Evolutionary conservation across 129 eudicot species (phyloP).

Genomic region (Flaveria bidentis): DNA sequence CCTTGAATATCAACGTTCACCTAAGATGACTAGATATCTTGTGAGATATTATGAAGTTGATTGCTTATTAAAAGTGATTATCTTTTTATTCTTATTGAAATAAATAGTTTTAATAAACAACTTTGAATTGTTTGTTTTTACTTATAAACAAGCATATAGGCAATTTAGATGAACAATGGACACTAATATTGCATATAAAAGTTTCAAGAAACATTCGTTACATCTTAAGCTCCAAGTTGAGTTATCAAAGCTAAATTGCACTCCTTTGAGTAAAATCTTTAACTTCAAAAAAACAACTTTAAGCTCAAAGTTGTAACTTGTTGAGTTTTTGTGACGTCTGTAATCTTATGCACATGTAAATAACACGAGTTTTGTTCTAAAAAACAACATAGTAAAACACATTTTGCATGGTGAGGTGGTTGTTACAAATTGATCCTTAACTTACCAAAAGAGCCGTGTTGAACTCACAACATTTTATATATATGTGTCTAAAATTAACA

Average conservation of each 20-base stretch:
- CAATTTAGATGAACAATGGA: background rate
- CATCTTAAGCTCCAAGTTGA: background rate
- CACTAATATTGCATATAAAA: background rate
- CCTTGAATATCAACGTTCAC: too few species aligned
- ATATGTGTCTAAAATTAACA: background rate
- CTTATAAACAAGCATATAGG: background rate
- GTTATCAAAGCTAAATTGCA: background rate
- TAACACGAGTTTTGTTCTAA: constrained; percentile 11
- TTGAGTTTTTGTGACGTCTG: constrained; percentile 14
- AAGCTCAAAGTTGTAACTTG: background rate
- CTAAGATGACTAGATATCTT: too few species aligned
- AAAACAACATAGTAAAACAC: constrained; percentile 27
- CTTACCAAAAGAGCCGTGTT: constrained; percentile 35
- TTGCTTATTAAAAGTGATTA: too few species aligned
- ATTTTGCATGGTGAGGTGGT: constrained; percentile 36
- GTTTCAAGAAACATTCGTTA: background rate
- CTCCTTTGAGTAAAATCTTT: background rate
- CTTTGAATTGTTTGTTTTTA: background rate
- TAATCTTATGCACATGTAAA: constrained; percentile 13
- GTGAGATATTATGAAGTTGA: too few species aligned
- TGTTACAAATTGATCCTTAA: constrained; percentile 36
- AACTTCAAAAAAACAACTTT: background rate
- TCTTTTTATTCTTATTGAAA: too few species aligned
- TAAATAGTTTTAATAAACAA: background rate
- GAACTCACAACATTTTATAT: constrained; percentile 27